These are phyloP conservation scores for Jamesozyma hellenica DNA, from an alignment of 805 yeast species.

Conservation along the genomic window DNA sequence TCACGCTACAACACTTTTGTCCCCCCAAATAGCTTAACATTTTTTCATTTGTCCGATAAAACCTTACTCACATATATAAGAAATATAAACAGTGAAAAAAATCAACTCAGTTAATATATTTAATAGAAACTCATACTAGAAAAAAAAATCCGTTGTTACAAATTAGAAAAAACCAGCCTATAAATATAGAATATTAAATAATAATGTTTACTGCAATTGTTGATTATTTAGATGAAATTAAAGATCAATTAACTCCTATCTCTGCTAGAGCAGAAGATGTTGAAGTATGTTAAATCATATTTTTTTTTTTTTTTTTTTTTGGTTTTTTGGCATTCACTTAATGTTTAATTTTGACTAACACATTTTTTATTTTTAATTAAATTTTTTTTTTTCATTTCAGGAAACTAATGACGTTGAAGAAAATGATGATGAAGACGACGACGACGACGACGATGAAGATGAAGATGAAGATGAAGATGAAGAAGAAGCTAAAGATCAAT, in stretches of 20 bases:
- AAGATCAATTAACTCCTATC: slow-evolving; percentile 71
- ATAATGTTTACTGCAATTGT: slow-evolving; percentile 31
- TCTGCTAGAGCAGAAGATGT: slow-evolving; percentile 65
- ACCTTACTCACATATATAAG: neutral
- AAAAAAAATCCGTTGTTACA: too few species aligned
- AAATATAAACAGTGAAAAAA: neutral
- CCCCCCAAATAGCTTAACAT: too few species aligned
- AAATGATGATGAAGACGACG: slow-evolving; percentile 23
- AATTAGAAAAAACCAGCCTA: too few species aligned
- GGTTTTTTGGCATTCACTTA: too few species aligned
- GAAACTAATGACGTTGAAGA: neutral
- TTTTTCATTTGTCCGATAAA: neutral
- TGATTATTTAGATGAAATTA: slow-evolving; percentile 48
- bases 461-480: slow-evolving; percentile 63
- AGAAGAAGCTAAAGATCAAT: slow-evolving; percentile 57
- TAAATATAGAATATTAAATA: neutral
- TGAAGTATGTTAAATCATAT: slow-evolving; percentile 6
- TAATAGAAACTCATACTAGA: too few species aligned
- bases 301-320: slow-evolving; percentile 11
- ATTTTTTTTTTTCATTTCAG: too few species aligned
- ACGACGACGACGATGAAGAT: slow-evolving; percentile 35
- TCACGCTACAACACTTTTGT: too few species aligned
- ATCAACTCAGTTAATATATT: too few species aligned
- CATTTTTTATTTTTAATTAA: too few species aligned
- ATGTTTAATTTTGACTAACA: too few species aligned